Evolutionary conservation across 805 yeast species (phyloP), one percentile per base, ranked within the genome.

Genomic region (Saccharomycopsis amapae): DNA sequence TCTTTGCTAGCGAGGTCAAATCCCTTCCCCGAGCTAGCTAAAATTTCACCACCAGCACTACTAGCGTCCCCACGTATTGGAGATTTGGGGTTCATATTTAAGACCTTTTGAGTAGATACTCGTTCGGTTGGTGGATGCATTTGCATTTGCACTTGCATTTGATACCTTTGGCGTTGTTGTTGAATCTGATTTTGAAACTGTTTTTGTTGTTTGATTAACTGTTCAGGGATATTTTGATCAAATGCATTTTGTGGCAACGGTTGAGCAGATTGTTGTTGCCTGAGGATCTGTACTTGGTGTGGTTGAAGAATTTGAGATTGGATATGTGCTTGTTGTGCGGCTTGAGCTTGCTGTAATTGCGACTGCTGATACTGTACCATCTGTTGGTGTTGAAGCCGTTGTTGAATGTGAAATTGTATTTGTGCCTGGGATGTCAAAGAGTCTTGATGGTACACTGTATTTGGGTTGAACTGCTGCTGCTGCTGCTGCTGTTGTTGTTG

Each of bases 151-250:
- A 41, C 24, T 35, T 45, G 50, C 23, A 23, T 7, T 38, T 38
- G 5, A 13, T 15, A 7, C 24, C 18, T n/a, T 22, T 38, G 28
- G 17, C 12, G 12, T 59, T 57, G 30, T 56, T 40, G 45, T 53
- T 57, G 40, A 54, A 38, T 48, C 28, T 39, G 42, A 5, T 39
- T 5, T 39, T 25, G 42, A 39, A 26, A 39, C 25, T 39, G 42
- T 18, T 31, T 23, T 26, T 25, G 23, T 39, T 38, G 41, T 23
- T 38, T 24, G 13, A 36, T 6, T 19, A 36, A 22, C 9, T 7
- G 9, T 17, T 33, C 37, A 12, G 9, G 35, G 15, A 9, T 32
- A 7, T 6, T 10, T 9, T 32, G 12, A 12, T 32, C 35, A 7
- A n/a, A 32, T 10, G 6, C 17, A 5, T 32, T 32, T n/a, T 18